Conservation (phyloP, 202 grass and related monocot genomes). For the Hordeum pubiflorum region DNA sequence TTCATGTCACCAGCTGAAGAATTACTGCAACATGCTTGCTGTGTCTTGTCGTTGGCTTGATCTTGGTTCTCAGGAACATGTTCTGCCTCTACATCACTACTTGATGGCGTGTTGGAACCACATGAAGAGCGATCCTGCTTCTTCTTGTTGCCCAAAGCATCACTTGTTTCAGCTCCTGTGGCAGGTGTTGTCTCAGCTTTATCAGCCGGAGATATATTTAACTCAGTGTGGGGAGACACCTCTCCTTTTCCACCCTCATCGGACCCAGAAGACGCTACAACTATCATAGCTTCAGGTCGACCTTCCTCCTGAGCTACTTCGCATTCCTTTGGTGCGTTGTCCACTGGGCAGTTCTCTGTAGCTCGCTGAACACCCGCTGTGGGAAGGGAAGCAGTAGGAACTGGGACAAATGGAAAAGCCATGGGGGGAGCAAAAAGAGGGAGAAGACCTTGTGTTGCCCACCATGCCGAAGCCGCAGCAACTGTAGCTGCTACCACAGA, state of each 20-base stretch:
- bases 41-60: constrained; percentile 39
- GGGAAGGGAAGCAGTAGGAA: constrained; percentile 38
- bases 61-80: constrained; percentile 54
- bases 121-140: constrained; percentile 72
- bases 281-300: constrained; percentile 17
- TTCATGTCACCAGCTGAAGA: constrained; percentile 48
- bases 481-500: constrained; percentile 72
- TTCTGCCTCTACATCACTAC: constrained; percentile 59
- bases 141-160: constrained; percentile 46
- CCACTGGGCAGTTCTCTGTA: constrained; percentile 34
- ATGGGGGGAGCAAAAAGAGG: constrained; percentile 60
- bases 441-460: constrained; percentile 82
- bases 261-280: constrained; percentile 21
- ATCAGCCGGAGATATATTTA: constrained; percentile 34
- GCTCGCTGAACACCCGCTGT: constrained; percentile 23
- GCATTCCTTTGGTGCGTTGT: constrained; percentile 32
- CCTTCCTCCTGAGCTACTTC: constrained; percentile 22
- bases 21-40: constrained; percentile 54
- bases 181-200: constrained; percentile 18
- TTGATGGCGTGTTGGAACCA: constrained; percentile 73
- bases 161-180: constrained; percentile 33
- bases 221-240: constrained; percentile 20
- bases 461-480: constrained; percentile 89
- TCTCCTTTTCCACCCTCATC: constrained; percentile 47
- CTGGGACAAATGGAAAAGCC: constrained; percentile 52